Evolutionary conservation across 345 rosid genomes (phyloP).

Genomic region (Anacardium occidentale): DNA sequence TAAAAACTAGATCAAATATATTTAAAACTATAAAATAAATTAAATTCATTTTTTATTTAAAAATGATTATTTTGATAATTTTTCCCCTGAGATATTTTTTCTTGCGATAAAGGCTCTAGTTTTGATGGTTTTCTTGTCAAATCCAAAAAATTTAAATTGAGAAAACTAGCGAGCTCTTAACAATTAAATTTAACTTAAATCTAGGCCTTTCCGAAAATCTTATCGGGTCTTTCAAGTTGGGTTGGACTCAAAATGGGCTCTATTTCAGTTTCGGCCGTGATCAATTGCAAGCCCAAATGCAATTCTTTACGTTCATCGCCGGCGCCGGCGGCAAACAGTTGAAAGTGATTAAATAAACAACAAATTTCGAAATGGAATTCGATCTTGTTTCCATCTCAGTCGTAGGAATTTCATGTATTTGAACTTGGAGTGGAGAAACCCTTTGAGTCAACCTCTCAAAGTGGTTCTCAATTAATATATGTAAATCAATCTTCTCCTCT

Average conservation of each 20-base stretch:
- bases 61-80: no score
- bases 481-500: neutral
- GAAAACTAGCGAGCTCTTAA: no score
- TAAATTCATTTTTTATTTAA: no score
- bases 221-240: no score
- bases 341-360: neutral
- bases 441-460: neutral
- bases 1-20: no score
- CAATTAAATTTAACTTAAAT: no score
- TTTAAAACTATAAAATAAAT: no score
- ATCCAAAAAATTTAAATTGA: no score
- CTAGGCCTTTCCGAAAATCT: no score
- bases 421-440: neutral
- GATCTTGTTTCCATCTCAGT: neutral
- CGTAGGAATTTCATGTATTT: neutral
- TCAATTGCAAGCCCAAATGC: neutral
- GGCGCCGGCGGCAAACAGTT: neutral
- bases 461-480: neutral
- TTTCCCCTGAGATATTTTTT: no score
- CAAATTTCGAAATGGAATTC: neutral
- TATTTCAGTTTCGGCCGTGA: neutral
- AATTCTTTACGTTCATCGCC: neutral
- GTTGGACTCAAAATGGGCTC: neutral
- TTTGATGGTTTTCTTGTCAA: no score
- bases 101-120: no score